phyloP scores from a whole-genome alignment of 164 flowering plant genomes.

The Brasenia schreberi region DNA sequence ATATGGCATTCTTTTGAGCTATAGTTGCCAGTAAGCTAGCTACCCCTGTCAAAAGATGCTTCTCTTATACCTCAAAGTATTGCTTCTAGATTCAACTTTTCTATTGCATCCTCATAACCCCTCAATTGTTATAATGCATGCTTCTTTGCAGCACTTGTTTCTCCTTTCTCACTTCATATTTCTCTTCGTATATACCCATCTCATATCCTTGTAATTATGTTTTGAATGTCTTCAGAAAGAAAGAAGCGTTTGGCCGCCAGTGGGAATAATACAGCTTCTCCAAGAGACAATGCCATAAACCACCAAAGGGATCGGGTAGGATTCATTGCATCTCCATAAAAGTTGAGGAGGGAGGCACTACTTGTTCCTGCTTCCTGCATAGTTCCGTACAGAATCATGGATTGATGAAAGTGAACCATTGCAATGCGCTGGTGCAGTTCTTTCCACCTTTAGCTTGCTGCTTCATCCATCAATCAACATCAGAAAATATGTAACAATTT shows the following conservation, averaged over 20 bases:
- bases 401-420: not conserved
- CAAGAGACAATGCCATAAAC: conserved; percentile 26
- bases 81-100: not conserved
- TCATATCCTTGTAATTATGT: too few relatives aligned
- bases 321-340: conserved; percentile 32
- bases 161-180: too few relatives aligned
- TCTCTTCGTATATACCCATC: too few relatives aligned
- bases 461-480: not conserved
- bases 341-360: conserved; percentile 15
- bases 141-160: not conserved
- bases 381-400: not conserved
- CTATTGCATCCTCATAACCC: too few relatives aligned
- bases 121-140: not conserved
- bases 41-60: too few relatives aligned
- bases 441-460: not conserved
- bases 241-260: conserved; percentile 39
- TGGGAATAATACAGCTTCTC: conserved; percentile 36
- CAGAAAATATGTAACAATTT: not conserved
- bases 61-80: too few relatives aligned
- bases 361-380: not conserved
- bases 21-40: too few relatives aligned
- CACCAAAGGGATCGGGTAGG: conserved; percentile 25
- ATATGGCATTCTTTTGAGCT: not conserved
- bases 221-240: conserved; percentile 19
- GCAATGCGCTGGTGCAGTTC: not conserved